Conservation (phyloP, 2,329 filamentous ascomycete genomes). For the Fusarium duplospermum region DNA sequence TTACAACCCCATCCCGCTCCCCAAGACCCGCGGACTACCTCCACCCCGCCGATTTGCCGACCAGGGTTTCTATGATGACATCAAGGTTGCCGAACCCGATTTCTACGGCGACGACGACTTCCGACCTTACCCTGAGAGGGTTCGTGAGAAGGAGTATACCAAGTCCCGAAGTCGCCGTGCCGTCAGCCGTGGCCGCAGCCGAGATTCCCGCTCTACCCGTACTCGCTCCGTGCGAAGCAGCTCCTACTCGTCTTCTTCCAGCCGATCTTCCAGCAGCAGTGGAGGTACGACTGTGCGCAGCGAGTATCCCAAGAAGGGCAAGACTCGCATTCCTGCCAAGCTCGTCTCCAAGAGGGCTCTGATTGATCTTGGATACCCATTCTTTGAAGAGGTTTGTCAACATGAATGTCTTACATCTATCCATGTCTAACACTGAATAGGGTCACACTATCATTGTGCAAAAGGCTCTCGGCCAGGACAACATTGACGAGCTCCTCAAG, state of each 20-base stretch:
- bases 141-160: conserved; percentile 72
- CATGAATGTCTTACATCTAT: accelerated
- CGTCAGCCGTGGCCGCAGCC: conserved; percentile 47
- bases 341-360: conserved; percentile 85
- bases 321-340: conserved; percentile 86
- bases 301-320: conserved; percentile 84
- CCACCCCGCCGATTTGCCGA: conserved; percentile 68
- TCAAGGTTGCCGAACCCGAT: conserved; percentile 74
- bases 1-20: conserved; percentile 75
- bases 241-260: conserved; percentile 58
- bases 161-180: conserved; percentile 59
- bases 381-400: conserved; percentile 79
- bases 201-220: conserved; percentile 54
- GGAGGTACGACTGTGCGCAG: conserved; percentile 65
- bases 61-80: conserved; percentile 72
- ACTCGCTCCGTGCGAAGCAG: conserved; percentile 54
- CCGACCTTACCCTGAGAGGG: conserved; percentile 68
- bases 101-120: conserved; percentile 79
- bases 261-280: conserved; percentile 59
- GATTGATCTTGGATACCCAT: conserved; percentile 87
- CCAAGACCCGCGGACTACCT: conserved; percentile 70
- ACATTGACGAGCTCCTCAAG: conserved; percentile 90
- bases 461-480: conserved; percentile 86
- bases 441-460: conserved; percentile 84
- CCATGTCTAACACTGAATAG: conserved; percentile 55